phyloP scores from a whole-genome alignment of 768 basidiomycete genomes.

The Fomitopsis serialis region DNA sequence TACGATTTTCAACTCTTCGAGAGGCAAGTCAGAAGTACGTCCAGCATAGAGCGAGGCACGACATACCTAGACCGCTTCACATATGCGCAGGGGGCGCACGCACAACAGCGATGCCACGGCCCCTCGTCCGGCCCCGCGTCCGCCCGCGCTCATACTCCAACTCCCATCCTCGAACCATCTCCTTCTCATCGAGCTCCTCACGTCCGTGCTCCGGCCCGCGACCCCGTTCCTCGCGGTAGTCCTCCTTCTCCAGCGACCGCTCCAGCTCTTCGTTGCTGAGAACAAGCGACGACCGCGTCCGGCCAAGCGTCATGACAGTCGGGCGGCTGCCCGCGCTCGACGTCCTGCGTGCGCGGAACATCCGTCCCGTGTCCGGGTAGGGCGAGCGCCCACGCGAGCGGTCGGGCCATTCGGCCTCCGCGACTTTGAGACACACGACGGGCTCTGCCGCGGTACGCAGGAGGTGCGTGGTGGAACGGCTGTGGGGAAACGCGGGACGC shows the following conservation, averaged over 20 bases:
- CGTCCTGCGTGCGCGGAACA: conserved; percentile 4
- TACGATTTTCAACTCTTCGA: neutral
- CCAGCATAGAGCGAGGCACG: neutral
- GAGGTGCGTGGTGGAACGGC: neutral
- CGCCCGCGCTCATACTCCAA: conserved; percentile 6
- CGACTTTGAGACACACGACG: conserved; percentile 11
- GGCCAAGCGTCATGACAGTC: conserved; percentile 4
- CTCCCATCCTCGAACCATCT: neutral
- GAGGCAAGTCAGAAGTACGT: neutral
- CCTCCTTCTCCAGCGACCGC: conserved; percentile 11
- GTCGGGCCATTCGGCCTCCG: conserved; percentile 6
- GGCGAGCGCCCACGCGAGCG: conserved; percentile 4
- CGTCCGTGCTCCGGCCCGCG: neutral
- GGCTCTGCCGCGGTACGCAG: conserved; percentile 8
- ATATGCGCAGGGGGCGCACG: conserved; percentile 1
- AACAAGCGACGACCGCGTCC: conserved; percentile 4
- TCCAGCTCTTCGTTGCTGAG: conserved; percentile 14
- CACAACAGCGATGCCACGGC: neutral
- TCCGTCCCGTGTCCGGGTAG: neutral
- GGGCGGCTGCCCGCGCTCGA: conserved; percentile 3
- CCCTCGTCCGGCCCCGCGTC: conserved; percentile 4
- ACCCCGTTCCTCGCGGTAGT: neutral
- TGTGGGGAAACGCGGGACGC: neutral
- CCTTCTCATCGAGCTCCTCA: neutral
- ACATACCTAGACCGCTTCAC: neutral